These are phyloP conservation scores for Lepidium campestre DNA, from an alignment of 441 rosid species.

Conservation along the genomic window DNA sequence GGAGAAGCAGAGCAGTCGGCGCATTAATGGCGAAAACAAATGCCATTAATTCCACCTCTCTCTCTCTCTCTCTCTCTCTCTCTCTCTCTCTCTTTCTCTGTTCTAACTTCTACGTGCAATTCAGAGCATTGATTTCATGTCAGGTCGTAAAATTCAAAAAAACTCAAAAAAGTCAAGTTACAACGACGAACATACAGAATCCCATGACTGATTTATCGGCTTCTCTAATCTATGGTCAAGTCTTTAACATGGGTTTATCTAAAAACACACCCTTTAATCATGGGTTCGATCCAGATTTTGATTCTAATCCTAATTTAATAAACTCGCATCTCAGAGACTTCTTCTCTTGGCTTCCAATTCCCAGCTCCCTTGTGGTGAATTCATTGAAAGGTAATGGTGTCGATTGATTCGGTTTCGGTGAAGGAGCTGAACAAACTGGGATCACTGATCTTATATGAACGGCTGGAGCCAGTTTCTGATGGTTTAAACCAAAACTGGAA, in stretches of 20 bases:
- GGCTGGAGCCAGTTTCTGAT: constrained; percentile 51
- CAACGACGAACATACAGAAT: constrained; percentile 12
- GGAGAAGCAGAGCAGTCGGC: constrained; percentile 17
- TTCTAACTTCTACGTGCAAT: constrained; percentile 16
- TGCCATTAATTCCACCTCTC: constrained; percentile 39
- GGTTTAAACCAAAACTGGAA: constrained; percentile 21
- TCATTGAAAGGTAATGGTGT: constrained; percentile 13
- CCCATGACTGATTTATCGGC: constrained; percentile 3
- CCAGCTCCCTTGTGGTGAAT: constrained; percentile 7
- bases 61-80: background rate
- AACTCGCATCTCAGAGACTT: background rate
- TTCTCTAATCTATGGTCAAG: background rate
- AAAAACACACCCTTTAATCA: constrained; percentile 14
- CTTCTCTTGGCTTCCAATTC: constrained; percentile 18
- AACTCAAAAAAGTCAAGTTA: background rate
- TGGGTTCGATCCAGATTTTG: constrained; percentile 11
- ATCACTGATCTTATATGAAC: constrained; percentile 81
- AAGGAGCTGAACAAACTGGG: constrained; percentile 73
- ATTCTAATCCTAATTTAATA: background rate
- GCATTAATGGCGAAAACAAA: constrained; percentile 59
- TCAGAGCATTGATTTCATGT: constrained; percentile 20
- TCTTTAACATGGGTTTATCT: background rate
- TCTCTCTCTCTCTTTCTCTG: constrained; percentile 18
- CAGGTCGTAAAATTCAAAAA: constrained; percentile 4
- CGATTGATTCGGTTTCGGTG: constrained; percentile 14